A percentile compares a stretch with the other conserved stretches of the same genome.
Evolutionary conservation across 2,329 filamentous ascomycete species (phyloP).

Genomic region (Pseudogymnoascus sp.): DNA sequence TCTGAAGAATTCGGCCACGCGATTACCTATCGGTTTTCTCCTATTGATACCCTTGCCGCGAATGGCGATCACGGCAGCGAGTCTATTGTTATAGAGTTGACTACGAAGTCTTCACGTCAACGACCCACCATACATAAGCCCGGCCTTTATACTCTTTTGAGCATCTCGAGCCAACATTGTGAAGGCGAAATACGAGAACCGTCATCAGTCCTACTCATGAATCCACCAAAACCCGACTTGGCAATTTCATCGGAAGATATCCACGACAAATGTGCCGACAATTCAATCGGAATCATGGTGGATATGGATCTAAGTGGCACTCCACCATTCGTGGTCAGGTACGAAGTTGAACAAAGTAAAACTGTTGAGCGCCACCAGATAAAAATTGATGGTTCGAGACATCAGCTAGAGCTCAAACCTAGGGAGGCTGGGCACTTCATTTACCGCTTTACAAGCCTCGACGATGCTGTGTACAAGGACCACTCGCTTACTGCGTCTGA

Average conservation of each 20-base stretch:
- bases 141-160: constrained; percentile 78
- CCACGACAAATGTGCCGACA: constrained; percentile 89
- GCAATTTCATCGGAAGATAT: constrained; percentile 69
- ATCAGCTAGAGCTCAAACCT: constrained; percentile 78
- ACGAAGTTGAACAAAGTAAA: constrained; percentile 44
- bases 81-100: constrained; percentile 48
- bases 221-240: constrained; percentile 79
- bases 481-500: constrained; percentile 52
- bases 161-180: constrained; percentile 72
- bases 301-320: constrained; percentile 86
- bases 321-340: constrained; percentile 78
- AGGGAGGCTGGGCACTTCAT: constrained; percentile 73
- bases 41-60: constrained; percentile 58
- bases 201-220: constrained; percentile 83
- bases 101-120: constrained; percentile 52
- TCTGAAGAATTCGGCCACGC: constrained; percentile 58
- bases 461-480: constrained; percentile 70
- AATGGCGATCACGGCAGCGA: constrained; percentile 60
- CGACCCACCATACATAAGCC: constrained; percentile 62
- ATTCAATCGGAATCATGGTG: constrained; percentile 81
- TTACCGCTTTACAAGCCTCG: constrained; percentile 74
- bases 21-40: constrained; percentile 74
- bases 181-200: constrained; percentile 85
- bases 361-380: constrained; percentile 47
- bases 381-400: constrained; percentile 60